Base-by-base conservation (phyloP, 2,329 filamentous ascomycete species). In the Fusarium pseudonygamai region DNA sequence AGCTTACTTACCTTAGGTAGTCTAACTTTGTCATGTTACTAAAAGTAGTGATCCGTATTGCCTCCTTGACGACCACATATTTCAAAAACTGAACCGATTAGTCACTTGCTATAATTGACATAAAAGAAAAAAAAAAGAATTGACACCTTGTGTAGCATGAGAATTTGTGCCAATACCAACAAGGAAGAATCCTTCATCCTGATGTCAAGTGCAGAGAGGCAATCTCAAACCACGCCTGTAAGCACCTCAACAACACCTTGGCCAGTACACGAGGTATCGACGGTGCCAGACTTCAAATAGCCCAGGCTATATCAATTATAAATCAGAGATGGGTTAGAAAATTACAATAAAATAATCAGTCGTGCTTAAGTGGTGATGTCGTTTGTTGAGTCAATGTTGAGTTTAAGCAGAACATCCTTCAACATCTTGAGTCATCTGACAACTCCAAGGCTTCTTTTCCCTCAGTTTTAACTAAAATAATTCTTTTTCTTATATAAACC, bases 311-410 rank as follows among this genome's bases (percentile, higher is more conserved):
- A 34, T 24, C 12, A 18, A 24, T 8, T 5, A 18, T 49, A 7
- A 11, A 34, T n/a, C 16, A 50, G 1, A 20, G 1, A 32, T 14
- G 20, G 6, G 10, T 14, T 11, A 20, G 4, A 1, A 18, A 22
- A 37, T 5, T 22, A 10, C 18, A 7, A 1, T 28, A 22, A 22
- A 37, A 26, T 22, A 39, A 9, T 10, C 3, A 16, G 6, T 28
- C 12, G 2, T 26, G 18, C 24, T 37, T 9, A 10, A 53, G 18
- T 13, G 14, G 50, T n/a, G 20, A 39, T 13, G 13, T 37, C 1
- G 34, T n/a, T 50, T 20, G n/a, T 34, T 24, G 30, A 15, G 16
- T 15, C 4, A 12, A 11, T 50, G n/a, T 20, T 24, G 6, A n/a
- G 16, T 24, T 20, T 9, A 20, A 20, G 30, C 34, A 28, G 50